Evolutionary conservation across 75 land plant genomes (phyloP), one percentile per base, ranked within the genome.

Genomic region (Selaginella moellendorffii): DNA sequence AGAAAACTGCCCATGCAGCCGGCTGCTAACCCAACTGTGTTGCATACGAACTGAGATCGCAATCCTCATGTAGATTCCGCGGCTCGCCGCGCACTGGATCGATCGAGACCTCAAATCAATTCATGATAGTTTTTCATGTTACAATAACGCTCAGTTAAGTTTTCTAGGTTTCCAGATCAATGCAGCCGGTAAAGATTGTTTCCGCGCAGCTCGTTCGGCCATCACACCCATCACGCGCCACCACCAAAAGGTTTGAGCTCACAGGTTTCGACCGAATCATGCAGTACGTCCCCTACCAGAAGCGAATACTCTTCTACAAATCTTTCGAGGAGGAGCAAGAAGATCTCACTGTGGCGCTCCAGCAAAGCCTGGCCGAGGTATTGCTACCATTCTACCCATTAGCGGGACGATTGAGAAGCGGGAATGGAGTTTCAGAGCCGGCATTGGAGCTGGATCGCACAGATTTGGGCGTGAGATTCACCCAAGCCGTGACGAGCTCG

Each of bases 321-420:
- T 5, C 59, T 9, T 5, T 25, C 5, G 5, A 8, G 59, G 17
- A 19, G 21, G 17, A 5, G n/a, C 10, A 5, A 5, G 46, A 36
- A 56, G 59, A 56, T 56, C n/a, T 56, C 2, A n/a, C 9, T 56
- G n/a, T 25, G 5, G 17, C n/a, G 8, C 59, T 56, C 24, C 8
- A 56, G 59, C 8, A 24, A 56, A 56, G n/a, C 59, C 24, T 56
- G n/a, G 59, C 59, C 21, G 17, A 56, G 24, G 24, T 56, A 21
- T 19, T 56, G 8, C n/a, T 21, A 21, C n/a, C 5, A 8, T 56
- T 56, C 24, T 56, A 21, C n/a, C 59, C 59, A 21, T 25, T 56
- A 21, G 59, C 59, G n/a, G 59, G 59, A 8, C 59, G 59, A 8
- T 9, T 56, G 19, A 5, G 24, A 24, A 19, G 23, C 59, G 23